phyloP scores from a whole-genome alignment of 257 asterid species.

The Solanum corneliomulleri region DNA sequence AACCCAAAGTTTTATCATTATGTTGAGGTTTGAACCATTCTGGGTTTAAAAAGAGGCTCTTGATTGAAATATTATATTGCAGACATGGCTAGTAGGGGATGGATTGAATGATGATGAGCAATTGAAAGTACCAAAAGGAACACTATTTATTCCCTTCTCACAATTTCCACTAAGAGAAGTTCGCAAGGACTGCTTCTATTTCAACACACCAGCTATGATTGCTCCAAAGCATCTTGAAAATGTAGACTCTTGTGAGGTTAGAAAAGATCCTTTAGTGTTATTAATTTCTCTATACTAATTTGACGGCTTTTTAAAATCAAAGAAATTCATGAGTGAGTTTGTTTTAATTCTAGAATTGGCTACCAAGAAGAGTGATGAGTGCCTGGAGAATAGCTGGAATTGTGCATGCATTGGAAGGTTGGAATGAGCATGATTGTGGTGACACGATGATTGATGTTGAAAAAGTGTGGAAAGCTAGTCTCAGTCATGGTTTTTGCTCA shows the following conservation, averaged over 20 bases:
- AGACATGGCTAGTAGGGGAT: conserved; percentile 33
- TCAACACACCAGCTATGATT: conserved; percentile 27
- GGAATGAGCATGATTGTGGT: conserved; percentile 80
- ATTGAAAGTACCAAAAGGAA: conserved; percentile 22
- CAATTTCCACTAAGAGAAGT: conserved; percentile 25
- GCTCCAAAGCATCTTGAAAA: conserved; percentile 28
- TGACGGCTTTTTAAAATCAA: rapidly evolving
- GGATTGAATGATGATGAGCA: conserved; percentile 19
- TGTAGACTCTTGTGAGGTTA: conserved; percentile 37
- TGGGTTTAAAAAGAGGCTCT: background rate
- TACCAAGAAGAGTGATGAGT: conserved; percentile 74
- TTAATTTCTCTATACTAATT: background rate
- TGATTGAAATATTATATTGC: background rate
- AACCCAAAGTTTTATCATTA: background rate
- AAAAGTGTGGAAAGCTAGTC: conserved; percentile 55
- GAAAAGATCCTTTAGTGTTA: background rate
- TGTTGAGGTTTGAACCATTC: background rate
- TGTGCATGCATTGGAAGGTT: conserved; percentile 57
- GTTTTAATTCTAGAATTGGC: conserved; percentile 51
- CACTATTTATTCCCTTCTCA: conserved; percentile 26
- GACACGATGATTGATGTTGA: conserved; percentile 40
- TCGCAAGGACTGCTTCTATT: conserved; percentile 22
- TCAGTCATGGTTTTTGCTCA: conserved; percentile 62
- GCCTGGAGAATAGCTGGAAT: conserved; percentile 70
- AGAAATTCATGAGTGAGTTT: background rate